Evolutionary conservation across 129 eudicot species (phyloP).

Genomic region (Mikania micrantha): DNA sequence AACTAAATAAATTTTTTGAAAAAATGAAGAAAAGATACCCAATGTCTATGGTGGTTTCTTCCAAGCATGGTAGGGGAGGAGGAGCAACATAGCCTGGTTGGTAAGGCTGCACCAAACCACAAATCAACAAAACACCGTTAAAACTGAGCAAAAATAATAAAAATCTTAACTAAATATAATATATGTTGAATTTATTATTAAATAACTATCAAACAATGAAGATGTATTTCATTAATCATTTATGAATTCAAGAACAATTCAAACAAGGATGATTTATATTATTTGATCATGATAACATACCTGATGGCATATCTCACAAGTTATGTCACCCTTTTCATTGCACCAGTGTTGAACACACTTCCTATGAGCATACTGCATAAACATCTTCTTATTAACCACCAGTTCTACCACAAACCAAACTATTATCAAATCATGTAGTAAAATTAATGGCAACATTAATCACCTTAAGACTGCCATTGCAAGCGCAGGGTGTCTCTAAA

Average conservation of each 20-base stretch:
- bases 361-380: slow-evolving; percentile 37
- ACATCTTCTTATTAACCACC: background rate
- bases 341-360: slow-evolving; percentile 42
- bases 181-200: background rate
- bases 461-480: slow-evolving; percentile 41
- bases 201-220: background rate
- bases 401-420: background rate
- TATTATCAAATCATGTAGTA: background rate
- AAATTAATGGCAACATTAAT: background rate
- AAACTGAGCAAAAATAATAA: background rate
- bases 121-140: background rate
- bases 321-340: slow-evolving; percentile 33
- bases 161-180: background rate
- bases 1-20: background rate
- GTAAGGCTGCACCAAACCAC: slow-evolving; percentile 58
- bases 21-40: slow-evolving; percentile 40
- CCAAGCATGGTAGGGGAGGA: slow-evolving; percentile 63
- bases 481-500: slow-evolving; percentile 35
- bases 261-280: background rate
- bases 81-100: slow-evolving; percentile 89
- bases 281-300: slow-evolving; percentile 9
- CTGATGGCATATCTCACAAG: slow-evolving; percentile 42
- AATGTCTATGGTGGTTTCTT: slow-evolving; percentile 80
- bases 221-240: background rate
- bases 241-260: background rate